Evolutionary conservation across 2,329 filamentous ascomycete species (phyloP).

Genomic region (Talaromyces sp.): DNA sequence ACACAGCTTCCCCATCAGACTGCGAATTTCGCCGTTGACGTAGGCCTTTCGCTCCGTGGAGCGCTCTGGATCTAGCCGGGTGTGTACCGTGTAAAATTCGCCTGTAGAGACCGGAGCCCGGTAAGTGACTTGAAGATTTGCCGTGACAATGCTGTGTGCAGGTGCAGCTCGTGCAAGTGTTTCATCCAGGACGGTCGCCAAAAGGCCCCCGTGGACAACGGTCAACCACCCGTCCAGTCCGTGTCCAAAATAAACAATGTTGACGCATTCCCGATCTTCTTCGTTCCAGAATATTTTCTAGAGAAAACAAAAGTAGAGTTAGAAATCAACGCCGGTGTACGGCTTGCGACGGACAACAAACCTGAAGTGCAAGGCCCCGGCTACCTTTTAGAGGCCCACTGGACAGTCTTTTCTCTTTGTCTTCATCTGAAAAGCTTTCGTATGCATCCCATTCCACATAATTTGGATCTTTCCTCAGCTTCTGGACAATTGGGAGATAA

Average conservation of each 20-base stretch:
- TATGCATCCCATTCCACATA: slow-evolving; percentile 38
- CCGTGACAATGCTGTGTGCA: slow-evolving; percentile 50
- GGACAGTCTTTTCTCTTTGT: slow-evolving; percentile 32
- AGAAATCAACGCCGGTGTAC: neutral
- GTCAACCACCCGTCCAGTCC: slow-evolving; percentile 65
- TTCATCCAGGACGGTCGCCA: slow-evolving; percentile 67
- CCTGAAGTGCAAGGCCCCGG: slow-evolving; percentile 38
- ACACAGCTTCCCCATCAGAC: slow-evolving; percentile 49
- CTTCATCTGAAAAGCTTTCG: slow-evolving; percentile 29
- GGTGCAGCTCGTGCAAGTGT: slow-evolving; percentile 60
- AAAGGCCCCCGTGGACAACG: slow-evolving; percentile 65
- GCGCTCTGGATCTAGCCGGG: slow-evolving; percentile 37
- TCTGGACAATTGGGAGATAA: slow-evolving; percentile 32
- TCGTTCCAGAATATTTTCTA: slow-evolving; percentile 64
- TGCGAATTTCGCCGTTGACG: slow-evolving; percentile 30
- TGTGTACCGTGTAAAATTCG: slow-evolving; percentile 59
- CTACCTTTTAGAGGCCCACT: slow-evolving; percentile 37
- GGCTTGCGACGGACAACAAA: slow-evolving; percentile 19
- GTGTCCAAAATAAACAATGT: slow-evolving; percentile 65
- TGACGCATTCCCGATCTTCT: slow-evolving; percentile 54
- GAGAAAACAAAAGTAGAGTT: neutral
- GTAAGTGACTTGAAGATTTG: slow-evolving; percentile 59
- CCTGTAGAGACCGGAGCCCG: slow-evolving; percentile 56
- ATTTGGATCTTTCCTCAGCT: slow-evolving; percentile 34
- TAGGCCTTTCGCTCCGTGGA: slow-evolving; percentile 37